Evolutionary conservation across 2,329 filamentous ascomycete species (phyloP).

Genomic region (Alternaria consortialis): DNA sequence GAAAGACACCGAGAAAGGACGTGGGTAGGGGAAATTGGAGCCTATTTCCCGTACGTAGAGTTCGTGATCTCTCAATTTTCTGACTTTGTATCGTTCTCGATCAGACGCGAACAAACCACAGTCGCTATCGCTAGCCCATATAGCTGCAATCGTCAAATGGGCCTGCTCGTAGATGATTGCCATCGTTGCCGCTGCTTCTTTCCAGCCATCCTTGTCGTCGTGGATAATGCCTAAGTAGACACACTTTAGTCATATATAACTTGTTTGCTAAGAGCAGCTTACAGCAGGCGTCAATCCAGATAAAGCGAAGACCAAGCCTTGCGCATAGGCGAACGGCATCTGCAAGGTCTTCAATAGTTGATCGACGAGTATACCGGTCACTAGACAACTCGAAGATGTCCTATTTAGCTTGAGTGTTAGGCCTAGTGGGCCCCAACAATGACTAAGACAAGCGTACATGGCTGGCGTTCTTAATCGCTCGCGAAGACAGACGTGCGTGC

Average conservation of each 20-base stretch:
- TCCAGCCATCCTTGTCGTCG: background rate
- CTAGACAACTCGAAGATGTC: accelerated
- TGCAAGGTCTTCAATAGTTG: background rate
- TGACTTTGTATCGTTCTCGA: background rate
- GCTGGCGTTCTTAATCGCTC: accelerated
- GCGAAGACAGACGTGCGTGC: background rate
- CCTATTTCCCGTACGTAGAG: background rate
- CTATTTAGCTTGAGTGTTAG: background rate
- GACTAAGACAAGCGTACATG: conserved; percentile 4
- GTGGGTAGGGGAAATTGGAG: accelerated
- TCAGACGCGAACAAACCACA: background rate
- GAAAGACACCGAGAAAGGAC: no score
- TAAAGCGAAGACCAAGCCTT: background rate
- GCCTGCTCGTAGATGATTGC: background rate
- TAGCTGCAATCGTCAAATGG: background rate
- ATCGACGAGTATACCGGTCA: background rate
- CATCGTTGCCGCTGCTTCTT: conserved; percentile 1
- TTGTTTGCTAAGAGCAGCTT: background rate
- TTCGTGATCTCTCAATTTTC: background rate
- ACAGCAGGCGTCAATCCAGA: conserved; percentile 3
- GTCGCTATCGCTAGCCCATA: background rate
- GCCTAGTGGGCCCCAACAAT: background rate
- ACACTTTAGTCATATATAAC: background rate
- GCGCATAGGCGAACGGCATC: accelerated
- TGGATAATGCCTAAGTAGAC: background rate